A percentile compares a stretch with the other conserved stretches of the same genome.
These are phyloP conservation scores for Amylocystis lapponica DNA, from an alignment of 768 basidiomycete species.

Conservation along the genomic window DNA sequence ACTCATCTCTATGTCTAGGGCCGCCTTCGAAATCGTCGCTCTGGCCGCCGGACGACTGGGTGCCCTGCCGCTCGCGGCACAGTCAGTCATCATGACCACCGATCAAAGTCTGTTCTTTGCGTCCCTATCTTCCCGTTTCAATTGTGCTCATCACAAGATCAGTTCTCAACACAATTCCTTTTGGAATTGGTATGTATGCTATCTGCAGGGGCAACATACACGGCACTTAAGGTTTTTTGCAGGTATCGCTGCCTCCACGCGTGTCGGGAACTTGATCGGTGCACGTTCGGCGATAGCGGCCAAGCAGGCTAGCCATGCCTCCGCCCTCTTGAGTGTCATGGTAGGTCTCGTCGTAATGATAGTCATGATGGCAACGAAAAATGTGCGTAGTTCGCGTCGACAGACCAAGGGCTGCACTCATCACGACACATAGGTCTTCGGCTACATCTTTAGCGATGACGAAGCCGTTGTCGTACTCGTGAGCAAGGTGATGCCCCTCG, in stretches of 20 bases:
- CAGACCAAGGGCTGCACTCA: background rate
- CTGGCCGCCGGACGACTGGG: constrained; percentile 71
- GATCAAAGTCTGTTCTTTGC: constrained; percentile 52
- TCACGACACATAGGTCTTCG: constrained; percentile 44
- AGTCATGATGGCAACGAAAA: constrained; percentile 46
- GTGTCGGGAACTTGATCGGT: constrained; percentile 71
- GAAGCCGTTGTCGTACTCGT: constrained; percentile 44
- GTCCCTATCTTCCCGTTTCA: background rate
- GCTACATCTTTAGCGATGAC: constrained; percentile 67
- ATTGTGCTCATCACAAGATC: background rate
- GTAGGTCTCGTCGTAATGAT: constrained; percentile 56
- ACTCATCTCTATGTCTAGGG: constrained; percentile 37
- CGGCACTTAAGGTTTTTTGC: background rate
- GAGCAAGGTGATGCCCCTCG: constrained; percentile 44
- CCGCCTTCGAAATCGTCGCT: constrained; percentile 78
- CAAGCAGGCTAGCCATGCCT: constrained; percentile 53
- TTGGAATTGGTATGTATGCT: constrained; percentile 48
- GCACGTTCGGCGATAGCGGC: constrained; percentile 46
- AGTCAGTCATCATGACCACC: constrained; percentile 75
- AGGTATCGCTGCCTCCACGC: constrained; percentile 67
- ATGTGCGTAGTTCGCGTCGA: constrained; percentile 34
- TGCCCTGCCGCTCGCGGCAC: constrained; percentile 61
- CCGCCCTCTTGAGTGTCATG: constrained; percentile 58
- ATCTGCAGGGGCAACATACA: background rate
- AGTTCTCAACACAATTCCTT: constrained; percentile 72